A percentile compares a stretch with the other conserved stretches of the same genome.
phyloP scores from a whole-genome alignment of 2,329 filamentous ascomycete species.

The Talaromyces funiculosus region DNA sequence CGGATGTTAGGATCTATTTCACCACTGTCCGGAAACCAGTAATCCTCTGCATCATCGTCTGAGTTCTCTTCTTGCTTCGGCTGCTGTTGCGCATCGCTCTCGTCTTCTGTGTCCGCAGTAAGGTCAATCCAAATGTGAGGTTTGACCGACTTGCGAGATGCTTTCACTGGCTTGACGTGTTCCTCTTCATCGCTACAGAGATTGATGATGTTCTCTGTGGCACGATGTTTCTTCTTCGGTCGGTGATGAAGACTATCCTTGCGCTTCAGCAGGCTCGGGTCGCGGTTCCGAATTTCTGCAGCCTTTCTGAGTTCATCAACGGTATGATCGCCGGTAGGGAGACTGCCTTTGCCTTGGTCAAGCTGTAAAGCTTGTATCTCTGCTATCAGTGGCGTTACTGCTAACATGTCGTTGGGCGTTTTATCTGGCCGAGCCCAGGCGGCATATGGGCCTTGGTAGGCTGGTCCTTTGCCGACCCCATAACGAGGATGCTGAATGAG shows the following conservation, averaged over 20 bases:
- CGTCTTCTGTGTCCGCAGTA: conserved; percentile 18
- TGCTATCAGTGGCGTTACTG: conserved; percentile 21
- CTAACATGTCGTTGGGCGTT: conserved; percentile 19
- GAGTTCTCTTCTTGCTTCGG: conserved; percentile 6
- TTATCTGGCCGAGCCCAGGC: conserved; percentile 32
- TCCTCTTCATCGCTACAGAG: conserved; percentile 19
- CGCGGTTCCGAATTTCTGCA: conserved; percentile 26
- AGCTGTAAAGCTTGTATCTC: conserved; percentile 29
- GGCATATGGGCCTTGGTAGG: conserved; percentile 38
- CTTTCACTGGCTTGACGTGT: conserved; percentile 6
- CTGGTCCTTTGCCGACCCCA: conserved; percentile 37
- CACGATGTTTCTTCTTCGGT: background rate
- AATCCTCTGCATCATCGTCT: conserved; percentile 27
- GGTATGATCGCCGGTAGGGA: conserved; percentile 12
- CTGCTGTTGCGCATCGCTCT: background rate
- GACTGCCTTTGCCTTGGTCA: conserved; percentile 16
- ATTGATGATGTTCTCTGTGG: conserved; percentile 15
- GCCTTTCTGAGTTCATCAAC: conserved; percentile 22
- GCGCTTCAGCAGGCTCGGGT: conserved; percentile 6
- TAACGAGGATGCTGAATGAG: conserved; percentile 31
- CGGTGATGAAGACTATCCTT: background rate
- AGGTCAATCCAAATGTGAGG: conserved; percentile 23
- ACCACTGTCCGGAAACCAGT: conserved; percentile 34
- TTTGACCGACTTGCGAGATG: conserved; percentile 8
- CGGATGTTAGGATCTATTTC: conserved; percentile 28